phyloP scores from a whole-genome alignment of 768 basidiomycete genomes.

The Pulveroboletus sp. region DNA sequence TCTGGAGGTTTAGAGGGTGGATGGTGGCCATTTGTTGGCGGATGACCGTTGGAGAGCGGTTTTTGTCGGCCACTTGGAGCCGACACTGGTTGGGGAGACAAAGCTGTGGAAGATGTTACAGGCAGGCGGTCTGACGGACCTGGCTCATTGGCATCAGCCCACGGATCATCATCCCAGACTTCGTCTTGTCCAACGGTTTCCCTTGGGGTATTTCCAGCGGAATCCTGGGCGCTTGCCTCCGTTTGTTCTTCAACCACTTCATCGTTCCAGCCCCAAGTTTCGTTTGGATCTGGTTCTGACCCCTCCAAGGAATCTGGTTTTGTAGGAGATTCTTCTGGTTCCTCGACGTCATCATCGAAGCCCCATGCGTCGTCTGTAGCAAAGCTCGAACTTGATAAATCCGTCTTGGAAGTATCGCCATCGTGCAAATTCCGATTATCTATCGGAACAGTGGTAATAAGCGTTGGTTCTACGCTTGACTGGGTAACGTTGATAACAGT shows the following conservation, averaged over 20 bases:
- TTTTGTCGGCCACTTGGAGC: slow-evolving; percentile 55
- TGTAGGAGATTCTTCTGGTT: slow-evolving; percentile 15
- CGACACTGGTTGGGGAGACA: slow-evolving; percentile 31
- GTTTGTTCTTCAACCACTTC: slow-evolving; percentile 28
- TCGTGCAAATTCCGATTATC: slow-evolving; percentile 48
- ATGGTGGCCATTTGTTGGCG: slow-evolving; percentile 17
- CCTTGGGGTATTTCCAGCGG: slow-evolving; percentile 13
- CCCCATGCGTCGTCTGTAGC: slow-evolving; percentile 44
- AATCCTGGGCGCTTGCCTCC: slow-evolving; percentile 18
- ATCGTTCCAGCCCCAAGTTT: slow-evolving; percentile 79
- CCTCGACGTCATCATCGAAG: slow-evolving; percentile 44
- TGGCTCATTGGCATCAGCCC: slow-evolving; percentile 45
- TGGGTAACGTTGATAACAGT: slow-evolving; percentile 1
- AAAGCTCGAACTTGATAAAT: slow-evolving; percentile 22
- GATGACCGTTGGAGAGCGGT: slow-evolving; percentile 27
- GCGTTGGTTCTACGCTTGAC: not conserved
- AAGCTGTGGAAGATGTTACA: slow-evolving; percentile 19
- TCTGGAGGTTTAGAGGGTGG: slow-evolving; percentile 17
- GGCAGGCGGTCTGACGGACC: slow-evolving; percentile 28
- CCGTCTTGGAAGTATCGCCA: slow-evolving; percentile 25
- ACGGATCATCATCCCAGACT: slow-evolving; percentile 67
- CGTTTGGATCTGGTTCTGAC: slow-evolving; percentile 40
- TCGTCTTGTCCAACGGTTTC: slow-evolving; percentile 39
- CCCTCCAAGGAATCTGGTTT: slow-evolving; percentile 18
- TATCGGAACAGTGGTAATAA: slow-evolving; percentile 14